Conservation (phyloP, 495 filamentous ascomycete species). For the Pseudomonodictys pantanalensis region DNA sequence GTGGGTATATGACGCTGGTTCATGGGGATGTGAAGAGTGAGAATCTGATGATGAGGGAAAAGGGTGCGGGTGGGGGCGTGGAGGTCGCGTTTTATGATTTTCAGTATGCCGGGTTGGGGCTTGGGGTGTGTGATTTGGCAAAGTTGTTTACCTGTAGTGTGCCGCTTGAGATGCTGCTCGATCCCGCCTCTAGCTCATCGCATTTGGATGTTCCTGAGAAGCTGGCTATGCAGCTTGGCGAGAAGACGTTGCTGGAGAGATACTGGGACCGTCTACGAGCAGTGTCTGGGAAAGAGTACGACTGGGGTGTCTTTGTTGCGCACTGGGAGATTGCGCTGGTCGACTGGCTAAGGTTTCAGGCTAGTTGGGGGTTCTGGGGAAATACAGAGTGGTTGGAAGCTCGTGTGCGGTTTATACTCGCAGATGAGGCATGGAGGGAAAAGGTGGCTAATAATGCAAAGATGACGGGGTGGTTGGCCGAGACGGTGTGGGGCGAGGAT, state of each 20-base stretch:
- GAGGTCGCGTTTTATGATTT: slow-evolving; percentile 50
- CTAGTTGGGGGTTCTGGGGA: slow-evolving; percentile 52
- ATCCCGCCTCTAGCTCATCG: slow-evolving; percentile 14
- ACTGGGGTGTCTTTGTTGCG: slow-evolving; percentile 41
- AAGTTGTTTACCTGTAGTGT: slow-evolving; percentile 42
- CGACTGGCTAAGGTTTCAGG: slow-evolving; percentile 50
- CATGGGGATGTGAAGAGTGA: slow-evolving; percentile 51
- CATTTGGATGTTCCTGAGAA: too few relatives aligned
- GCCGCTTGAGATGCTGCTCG: slow-evolving; percentile 8
- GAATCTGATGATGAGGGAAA: slow-evolving; percentile 39
- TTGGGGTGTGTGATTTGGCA: slow-evolving; percentile 49
- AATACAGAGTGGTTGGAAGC: slow-evolving; percentile 47
- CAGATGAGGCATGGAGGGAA: slow-evolving; percentile 10
- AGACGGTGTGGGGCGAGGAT: too few relatives aligned
- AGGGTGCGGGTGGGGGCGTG: slow-evolving; percentile 37
- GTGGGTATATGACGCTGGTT: slow-evolving; percentile 42
- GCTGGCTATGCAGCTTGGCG: slow-evolving; percentile 36
- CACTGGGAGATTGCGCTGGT: slow-evolving; percentile 51
- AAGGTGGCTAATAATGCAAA: background rate
- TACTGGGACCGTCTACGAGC: slow-evolving; percentile 38
- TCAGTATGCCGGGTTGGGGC: slow-evolving; percentile 47
- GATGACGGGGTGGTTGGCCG: background rate
- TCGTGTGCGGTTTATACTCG: slow-evolving; percentile 18
- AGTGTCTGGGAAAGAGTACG: slow-evolving; percentile 32
- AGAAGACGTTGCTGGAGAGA: slow-evolving; percentile 39